These are phyloP conservation scores for Caloboletus inedulis DNA, from an alignment of 1,284 basidiomycete genomes.

Conservation along the genomic window DNA sequence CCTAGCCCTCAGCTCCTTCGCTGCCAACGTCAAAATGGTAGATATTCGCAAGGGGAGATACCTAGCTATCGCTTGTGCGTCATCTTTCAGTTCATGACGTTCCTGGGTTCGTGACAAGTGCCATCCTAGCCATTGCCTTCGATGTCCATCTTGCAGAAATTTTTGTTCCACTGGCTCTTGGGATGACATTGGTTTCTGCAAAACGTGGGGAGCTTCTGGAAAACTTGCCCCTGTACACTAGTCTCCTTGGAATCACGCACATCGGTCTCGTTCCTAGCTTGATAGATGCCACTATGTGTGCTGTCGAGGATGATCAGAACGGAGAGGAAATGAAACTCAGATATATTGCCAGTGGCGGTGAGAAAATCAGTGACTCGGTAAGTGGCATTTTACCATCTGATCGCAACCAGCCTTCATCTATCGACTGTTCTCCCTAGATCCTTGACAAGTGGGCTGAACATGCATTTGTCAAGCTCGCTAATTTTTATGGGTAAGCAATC, in stretches of 20 bases:
- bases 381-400: slow-evolving; percentile 12
- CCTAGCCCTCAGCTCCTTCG: slow-evolving; percentile 39
- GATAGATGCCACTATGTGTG: slow-evolving; percentile 50
- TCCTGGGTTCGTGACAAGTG: neutral
- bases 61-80: slow-evolving; percentile 45
- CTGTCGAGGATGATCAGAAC: slow-evolving; percentile 33
- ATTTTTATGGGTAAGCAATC: slow-evolving; percentile 48
- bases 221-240: slow-evolving; percentile 44
- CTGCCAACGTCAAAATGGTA: slow-evolving; percentile 37
- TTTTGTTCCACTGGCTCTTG: slow-evolving; percentile 42
- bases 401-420: neutral
- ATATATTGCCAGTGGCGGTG: slow-evolving; percentile 50
- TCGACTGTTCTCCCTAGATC: slow-evolving; percentile 33
- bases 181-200: slow-evolving; percentile 46
- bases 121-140: slow-evolving; percentile 42
- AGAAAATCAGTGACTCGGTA: slow-evolving; percentile 54
- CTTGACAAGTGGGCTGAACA: slow-evolving; percentile 51
- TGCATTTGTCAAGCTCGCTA: slow-evolving; percentile 43
- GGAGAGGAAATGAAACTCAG: slow-evolving; percentile 36
- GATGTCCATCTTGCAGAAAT: slow-evolving; percentile 52
- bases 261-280: slow-evolving; percentile 53
- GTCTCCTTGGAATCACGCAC: slow-evolving; percentile 46
- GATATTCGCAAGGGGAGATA: slow-evolving; percentile 39
- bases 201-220: slow-evolving; percentile 46
- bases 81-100: neutral